A percentile compares a stretch with the other conserved stretches of the same genome.
phyloP scores from a whole-genome alignment of 2,329 filamentous ascomycete genomes.

The Zasmidium citrigriseum region DNA sequence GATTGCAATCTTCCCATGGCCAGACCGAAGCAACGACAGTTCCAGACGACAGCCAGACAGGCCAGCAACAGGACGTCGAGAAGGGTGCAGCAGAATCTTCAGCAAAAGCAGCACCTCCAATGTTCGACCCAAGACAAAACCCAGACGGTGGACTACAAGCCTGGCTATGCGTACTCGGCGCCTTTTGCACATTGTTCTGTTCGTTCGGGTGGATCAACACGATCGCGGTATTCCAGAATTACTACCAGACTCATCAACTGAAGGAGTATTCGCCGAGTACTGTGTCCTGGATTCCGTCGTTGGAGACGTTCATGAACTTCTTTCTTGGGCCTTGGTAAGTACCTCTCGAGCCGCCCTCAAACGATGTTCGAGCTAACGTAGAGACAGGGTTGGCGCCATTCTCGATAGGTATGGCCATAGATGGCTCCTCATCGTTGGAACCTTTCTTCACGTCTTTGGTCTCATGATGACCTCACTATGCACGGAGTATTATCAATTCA shows the following conservation, averaged over 20 bases:
- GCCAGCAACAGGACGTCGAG: conserved; percentile 4
- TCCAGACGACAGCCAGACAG: neutral
- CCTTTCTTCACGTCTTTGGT: conserved; percentile 60
- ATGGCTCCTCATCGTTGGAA: conserved; percentile 43
- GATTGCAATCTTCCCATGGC: neutral
- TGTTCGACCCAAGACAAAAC: conserved; percentile 25
- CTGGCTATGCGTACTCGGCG: conserved; percentile 39
- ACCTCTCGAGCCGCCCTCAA: no score
- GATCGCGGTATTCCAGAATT: conserved; percentile 49
- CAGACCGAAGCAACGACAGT: neutral
- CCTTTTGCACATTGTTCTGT: conserved; percentile 39
- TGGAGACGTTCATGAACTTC: conserved; percentile 53
- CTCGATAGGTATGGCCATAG: conserved; percentile 39
- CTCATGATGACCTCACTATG: conserved; percentile 65
- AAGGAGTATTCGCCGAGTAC: conserved; percentile 39
- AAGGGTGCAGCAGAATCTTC: conserved; percentile 1
- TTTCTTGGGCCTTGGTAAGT: conserved; percentile 60
- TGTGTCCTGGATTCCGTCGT: conserved; percentile 50
- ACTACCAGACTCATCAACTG: conserved; percentile 48
- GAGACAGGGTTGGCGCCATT: conserved; percentile 54
- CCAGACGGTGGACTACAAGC: conserved; percentile 41
- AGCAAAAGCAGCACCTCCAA: conserved; percentile 14
- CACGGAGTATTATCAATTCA: conserved; percentile 56
- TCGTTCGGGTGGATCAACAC: conserved; percentile 46
- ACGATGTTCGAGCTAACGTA: conserved; percentile 59